Evolutionary conservation across 805 yeast species (phyloP).

Genomic region (Zygosaccharomyces bailii): DNA sequence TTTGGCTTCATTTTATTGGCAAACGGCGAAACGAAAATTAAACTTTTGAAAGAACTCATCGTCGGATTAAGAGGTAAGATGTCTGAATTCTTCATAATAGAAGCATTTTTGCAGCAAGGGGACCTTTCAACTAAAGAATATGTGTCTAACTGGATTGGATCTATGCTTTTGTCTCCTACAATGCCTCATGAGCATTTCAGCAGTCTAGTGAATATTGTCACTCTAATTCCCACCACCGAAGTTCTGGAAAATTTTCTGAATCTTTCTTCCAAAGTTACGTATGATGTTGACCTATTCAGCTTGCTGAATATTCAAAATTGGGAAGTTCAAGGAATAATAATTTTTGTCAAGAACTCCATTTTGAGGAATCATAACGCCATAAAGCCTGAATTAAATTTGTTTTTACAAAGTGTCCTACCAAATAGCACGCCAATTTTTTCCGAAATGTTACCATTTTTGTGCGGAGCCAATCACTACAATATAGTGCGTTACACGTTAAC

Average conservation of each 20-base stretch:
- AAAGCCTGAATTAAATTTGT: background rate
- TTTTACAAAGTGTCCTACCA: slow-evolving; percentile 7
- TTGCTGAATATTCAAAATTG: slow-evolving; percentile 14
- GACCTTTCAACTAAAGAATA: slow-evolving; percentile 16
- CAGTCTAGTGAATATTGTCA: slow-evolving; percentile 20
- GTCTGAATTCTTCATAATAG: slow-evolving; percentile 18
- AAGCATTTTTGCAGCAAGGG: slow-evolving; percentile 15
- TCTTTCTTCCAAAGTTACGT: slow-evolving; percentile 12
- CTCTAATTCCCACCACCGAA: slow-evolving; percentile 14
- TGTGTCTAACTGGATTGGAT: slow-evolving; percentile 26
- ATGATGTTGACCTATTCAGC: slow-evolving; percentile 10
- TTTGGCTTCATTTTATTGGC: slow-evolving; percentile 1
- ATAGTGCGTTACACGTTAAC: slow-evolving; percentile 10
- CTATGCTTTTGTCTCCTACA: slow-evolving; percentile 22
- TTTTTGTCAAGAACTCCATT: slow-evolving; percentile 14
- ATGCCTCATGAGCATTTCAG: slow-evolving; percentile 16
- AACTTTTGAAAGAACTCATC: slow-evolving; percentile 17
- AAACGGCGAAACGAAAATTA: slow-evolving; percentile 5
- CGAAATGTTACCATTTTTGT: slow-evolving; percentile 7
- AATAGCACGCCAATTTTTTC: slow-evolving; percentile 5
- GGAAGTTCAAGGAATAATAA: slow-evolving; percentile 13
- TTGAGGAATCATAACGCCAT: background rate
- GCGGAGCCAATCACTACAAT: slow-evolving; percentile 2
- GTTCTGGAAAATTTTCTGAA: slow-evolving; percentile 21
- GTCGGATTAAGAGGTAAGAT: slow-evolving; percentile 9